These are phyloP conservation scores for Trichoderma pleuroti DNA, from an alignment of 2,329 filamentous ascomycete genomes.

Conservation along the genomic window DNA sequence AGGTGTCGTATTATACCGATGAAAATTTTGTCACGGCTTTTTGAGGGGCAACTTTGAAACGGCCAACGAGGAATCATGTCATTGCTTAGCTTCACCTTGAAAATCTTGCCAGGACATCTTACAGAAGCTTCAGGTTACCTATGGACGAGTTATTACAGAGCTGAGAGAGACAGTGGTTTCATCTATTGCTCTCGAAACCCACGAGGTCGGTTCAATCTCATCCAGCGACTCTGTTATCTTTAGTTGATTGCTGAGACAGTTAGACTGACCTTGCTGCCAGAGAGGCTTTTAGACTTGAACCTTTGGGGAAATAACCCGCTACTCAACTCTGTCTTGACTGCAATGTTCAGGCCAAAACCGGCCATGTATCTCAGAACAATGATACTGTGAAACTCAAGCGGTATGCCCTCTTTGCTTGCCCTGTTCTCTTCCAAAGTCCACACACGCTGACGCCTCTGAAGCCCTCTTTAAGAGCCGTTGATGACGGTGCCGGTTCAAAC, in stretches of 20 bases:
- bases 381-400: background rate
- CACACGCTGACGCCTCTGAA: background rate
- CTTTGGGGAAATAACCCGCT: background rate
- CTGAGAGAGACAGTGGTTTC: background rate
- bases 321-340: too few species aligned
- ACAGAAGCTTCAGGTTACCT: background rate
- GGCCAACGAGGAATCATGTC: background rate
- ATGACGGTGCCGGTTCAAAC: too few species aligned
- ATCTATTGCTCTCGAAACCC: background rate
- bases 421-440: background rate
- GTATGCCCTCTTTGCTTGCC: background rate
- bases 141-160: background rate
- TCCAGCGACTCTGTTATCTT: background rate
- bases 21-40: background rate
- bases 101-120: fast-evolving
- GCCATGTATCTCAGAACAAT: background rate
- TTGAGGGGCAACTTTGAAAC: background rate
- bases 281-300: background rate
- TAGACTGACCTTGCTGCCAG: background rate
- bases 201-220: background rate
- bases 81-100: background rate
- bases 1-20: background rate
- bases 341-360: background rate
- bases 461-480: background rate
- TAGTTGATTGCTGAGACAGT: background rate